Base-by-base conservation (phyloP, 495 filamentous ascomycete genomes). In the Hyaloscypha finlandica region DNA sequence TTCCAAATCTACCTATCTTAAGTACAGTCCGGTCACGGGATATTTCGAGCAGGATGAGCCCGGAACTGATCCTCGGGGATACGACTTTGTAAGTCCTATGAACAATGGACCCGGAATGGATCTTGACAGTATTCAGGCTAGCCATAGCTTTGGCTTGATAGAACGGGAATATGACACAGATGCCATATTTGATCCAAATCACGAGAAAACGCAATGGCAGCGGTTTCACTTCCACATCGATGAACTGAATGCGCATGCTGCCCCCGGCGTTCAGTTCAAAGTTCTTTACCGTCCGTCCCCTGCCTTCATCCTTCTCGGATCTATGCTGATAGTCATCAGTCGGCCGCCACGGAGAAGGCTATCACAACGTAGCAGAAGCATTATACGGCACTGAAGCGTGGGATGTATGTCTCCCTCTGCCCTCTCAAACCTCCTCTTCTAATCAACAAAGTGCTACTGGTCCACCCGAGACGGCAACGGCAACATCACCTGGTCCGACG, bases 41-140 rank as follows among this genome's bases (percentile, higher is more conserved):
- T 90, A 87, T 73, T 93, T 93, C 73, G 75, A 84, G 19, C 90
- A 93, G 74, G 90, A 92, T 75, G 81, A 90, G 58, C 77, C 78
- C 1, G 74, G 79, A 9, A 93, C 90, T 2, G 81, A 90, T 71
- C 70, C 86, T 1, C 76, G 77, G 14, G 85, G 80, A 1, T 93
- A 92, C 74, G 86, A 91, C 74, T 93, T 87, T 73, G 88, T 90
- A 76, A 59, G 80, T 55, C 51, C 30, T 51, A 31, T 35, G 31
- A 4, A 2, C 4, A 4, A 16, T 0, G 6, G 53, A 56, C 29
- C 29, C 9, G 51, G 4, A 56, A 16, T 8, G 16, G 6, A 25
- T 22, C 33, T 35, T 57, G 48, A 66, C 51, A 57, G n/a, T 70
- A 1, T 52, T 9, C 9, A 89, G 87, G 85, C 84, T 29, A 73